Evolutionary conservation across 2,329 filamentous ascomycete species (phyloP), one percentile per base, ranked within the genome.

Genomic region (Aspergillus udagawae): DNA sequence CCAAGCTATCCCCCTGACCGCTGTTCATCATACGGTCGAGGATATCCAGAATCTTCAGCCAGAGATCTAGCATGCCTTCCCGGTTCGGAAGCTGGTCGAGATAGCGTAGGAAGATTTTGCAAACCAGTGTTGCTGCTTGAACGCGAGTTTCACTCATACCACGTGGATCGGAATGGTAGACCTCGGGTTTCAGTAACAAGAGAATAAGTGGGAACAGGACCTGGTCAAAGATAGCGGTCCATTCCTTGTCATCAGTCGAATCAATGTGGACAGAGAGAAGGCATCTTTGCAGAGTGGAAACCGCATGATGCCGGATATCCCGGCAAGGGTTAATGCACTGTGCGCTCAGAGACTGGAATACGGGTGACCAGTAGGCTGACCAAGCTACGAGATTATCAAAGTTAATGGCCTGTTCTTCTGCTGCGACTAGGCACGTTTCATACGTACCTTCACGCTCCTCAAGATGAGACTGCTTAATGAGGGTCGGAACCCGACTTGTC

Each of bases 21-120:
- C 90, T 94, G 69, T 97, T 96, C 87, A 97, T 95, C 62, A 99
- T 82, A 25, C 94, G 86, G 73, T 99, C 94, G 85, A 99, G 92
- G 54, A 97, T 90, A 65, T 92, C 91, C 63, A 97, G 84, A 55
- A 97, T 96, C 73, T 88, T 88, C 49, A 94, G 78, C 94, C 94
- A 99, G 10, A 97, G 81, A 70, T 94, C 90, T 42, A 96, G 78
- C 86, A 97, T 91, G 21, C 91, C 91, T 23, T 92, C 89, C 84
- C 91, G 92, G 64, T 91, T 87, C 4, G 88, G 89, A 28, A 97
- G 81, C 41, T 93, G 80, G 2, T 93, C 90, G 3, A 97, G 81
- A 72, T 97, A 97, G 72, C 96, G 92, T 59, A 99, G 75, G 76
- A 97, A 99, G 2, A 97, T 93, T 74, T 95, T 97, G 79, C 91